A percentile compares a stretch with the other conserved stretches of the same genome.
These are phyloP conservation scores for Claviceps paspali DNA, from an alignment of 2,329 filamentous ascomycete species.

Conservation along the genomic window DNA sequence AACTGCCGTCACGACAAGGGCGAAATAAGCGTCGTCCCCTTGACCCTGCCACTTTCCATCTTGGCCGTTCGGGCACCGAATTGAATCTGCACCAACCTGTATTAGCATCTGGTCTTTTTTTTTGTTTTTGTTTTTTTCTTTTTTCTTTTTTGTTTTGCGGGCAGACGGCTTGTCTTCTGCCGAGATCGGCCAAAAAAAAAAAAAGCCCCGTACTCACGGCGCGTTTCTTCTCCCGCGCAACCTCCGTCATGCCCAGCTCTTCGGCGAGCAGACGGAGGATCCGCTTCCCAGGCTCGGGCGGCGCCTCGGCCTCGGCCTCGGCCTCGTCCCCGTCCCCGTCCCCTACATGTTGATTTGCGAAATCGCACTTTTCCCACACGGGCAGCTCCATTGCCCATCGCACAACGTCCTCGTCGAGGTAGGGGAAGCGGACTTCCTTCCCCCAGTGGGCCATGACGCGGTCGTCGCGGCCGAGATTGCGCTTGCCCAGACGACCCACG, in stretches of 20 bases:
- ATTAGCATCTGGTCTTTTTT: neutral
- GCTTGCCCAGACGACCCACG: conserved; percentile 68
- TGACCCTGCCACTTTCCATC: conserved; percentile 56
- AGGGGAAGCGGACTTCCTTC: conserved; percentile 80
- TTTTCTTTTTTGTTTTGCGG: neutral
- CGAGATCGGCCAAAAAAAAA: too few relatives aligned
- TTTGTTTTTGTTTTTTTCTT: neutral
- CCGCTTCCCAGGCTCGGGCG: conserved; percentile 59
- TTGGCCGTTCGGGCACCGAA: conserved; percentile 73
- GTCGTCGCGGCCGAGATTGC: conserved; percentile 92
- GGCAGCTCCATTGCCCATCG: conserved; percentile 60
- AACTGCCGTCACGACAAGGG: conserved; percentile 14
- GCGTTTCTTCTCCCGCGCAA: conserved; percentile 72
- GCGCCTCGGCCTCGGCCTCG: neutral
- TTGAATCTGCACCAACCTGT: conserved; percentile 44
- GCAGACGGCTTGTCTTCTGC: too few relatives aligned
- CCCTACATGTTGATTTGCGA: conserved; percentile 38
- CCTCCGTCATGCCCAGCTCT: conserved; percentile 52
- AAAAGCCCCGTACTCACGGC: conserved; percentile 10
- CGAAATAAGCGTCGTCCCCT: conserved; percentile 47
- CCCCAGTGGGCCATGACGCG: conserved; percentile 81
- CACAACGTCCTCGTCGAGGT: conserved; percentile 76
- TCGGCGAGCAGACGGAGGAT: conserved; percentile 63
- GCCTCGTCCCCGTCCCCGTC: conserved; percentile 6
- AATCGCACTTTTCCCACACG: conserved; percentile 80